phyloP scores from a whole-genome alignment of 345 rosid species.

The Syzygium aromaticum region DNA sequence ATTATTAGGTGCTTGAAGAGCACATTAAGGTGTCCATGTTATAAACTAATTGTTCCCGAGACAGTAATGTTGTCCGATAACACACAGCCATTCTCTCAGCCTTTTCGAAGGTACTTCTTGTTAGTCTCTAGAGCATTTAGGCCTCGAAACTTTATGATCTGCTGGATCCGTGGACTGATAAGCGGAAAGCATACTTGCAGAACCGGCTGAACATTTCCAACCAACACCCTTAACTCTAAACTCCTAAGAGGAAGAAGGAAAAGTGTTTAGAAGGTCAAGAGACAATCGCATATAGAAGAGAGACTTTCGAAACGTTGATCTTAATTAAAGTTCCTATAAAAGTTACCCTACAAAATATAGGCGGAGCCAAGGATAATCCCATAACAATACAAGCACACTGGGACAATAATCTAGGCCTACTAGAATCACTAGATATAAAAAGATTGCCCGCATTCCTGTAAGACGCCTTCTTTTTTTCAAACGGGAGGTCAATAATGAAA shows the following conservation, averaged over 20 bases:
- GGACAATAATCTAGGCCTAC: no score
- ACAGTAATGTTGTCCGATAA: not conserved
- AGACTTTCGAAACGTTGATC: not conserved
- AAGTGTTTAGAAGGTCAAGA: not conserved
- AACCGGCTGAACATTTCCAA: not conserved
- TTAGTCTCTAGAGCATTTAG: not conserved
- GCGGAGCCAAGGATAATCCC: no score
- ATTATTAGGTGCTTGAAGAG: not conserved
- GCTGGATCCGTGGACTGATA: accelerated
- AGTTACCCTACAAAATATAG: no score
- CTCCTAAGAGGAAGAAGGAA: not conserved
- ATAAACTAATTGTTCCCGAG: not conserved
- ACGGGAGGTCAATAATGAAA: no score
- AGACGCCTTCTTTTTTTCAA: no score
- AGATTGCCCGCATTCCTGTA: no score
- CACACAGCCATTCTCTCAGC: not conserved
- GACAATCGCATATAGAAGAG: accelerated
- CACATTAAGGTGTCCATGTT: not conserved
- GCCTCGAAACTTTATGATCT: not conserved
- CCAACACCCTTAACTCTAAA: not conserved
- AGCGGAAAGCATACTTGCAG: accelerated
- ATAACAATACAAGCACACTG: no score
- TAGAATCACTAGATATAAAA: no score
- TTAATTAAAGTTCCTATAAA: not conserved
- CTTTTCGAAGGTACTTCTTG: not conserved